phyloP scores from a whole-genome alignment of 192 early-diverging fungal genomes.

The Entophlyctis luteolus region DNA sequence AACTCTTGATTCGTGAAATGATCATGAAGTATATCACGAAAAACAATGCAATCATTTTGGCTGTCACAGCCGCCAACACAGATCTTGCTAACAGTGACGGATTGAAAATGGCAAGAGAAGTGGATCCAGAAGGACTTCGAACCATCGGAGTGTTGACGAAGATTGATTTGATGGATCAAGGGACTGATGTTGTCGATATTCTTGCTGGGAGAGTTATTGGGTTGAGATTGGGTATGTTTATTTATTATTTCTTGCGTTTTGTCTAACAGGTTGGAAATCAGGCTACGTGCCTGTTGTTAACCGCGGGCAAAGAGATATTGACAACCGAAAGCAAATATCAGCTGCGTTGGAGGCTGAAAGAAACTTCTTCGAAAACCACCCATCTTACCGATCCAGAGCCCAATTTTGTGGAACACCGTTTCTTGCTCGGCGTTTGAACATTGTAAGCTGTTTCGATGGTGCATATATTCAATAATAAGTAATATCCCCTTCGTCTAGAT shows the following conservation, averaged over 20 bases:
- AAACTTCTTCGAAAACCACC: slow-evolving; percentile 92
- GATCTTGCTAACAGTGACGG: slow-evolving; percentile 99
- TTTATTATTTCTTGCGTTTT: too few species aligned
- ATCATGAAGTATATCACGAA: slow-evolving; percentile 95
- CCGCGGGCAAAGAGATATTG: slow-evolving; percentile 97
- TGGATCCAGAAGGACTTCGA: slow-evolving; percentile 95
- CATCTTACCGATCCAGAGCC: slow-evolving; percentile 89
- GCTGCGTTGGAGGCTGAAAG: slow-evolving; percentile 85
- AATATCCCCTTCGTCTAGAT: slow-evolving; percentile 51
- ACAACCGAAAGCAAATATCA: slow-evolving; percentile 81
- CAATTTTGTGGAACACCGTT: slow-evolving; percentile 99
- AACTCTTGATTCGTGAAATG: slow-evolving; percentile 97
- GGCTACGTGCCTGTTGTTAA: slow-evolving; percentile 99
- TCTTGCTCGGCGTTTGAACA: slow-evolving; percentile 90
- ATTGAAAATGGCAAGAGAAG: slow-evolving; percentile 93
- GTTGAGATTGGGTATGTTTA: slow-evolving; percentile 73
- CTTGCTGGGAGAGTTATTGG: slow-evolving; percentile 96
- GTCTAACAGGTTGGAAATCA: not conserved
- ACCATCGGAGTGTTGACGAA: slow-evolving; percentile 99
- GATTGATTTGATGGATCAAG: slow-evolving; percentile 98
- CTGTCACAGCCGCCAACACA: slow-evolving; percentile 96
- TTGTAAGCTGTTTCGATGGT: slow-evolving; percentile 50
- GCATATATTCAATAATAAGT: not conserved
- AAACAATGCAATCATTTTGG: slow-evolving; percentile 94
- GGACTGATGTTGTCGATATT: slow-evolving; percentile 99